A percentile compares a stretch with the other conserved stretches of the same genome.
Conservation (phyloP, 805 yeast species). For the Yarrowia keelungensis region DNA sequence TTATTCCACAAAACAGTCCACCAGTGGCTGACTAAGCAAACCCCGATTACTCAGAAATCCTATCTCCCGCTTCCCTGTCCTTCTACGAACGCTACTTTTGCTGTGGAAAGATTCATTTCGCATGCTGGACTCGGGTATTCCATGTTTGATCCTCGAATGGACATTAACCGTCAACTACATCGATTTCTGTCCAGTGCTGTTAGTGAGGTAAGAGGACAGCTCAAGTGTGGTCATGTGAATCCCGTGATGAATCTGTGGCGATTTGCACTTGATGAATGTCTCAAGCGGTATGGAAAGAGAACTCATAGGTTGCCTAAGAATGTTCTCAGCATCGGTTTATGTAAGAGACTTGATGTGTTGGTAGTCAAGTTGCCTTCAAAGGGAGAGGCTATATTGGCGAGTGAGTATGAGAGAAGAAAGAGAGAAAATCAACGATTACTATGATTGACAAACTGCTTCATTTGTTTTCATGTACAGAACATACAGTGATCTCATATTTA, state of each 20-base stretch:
- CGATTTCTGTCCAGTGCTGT: slow-evolving; percentile 1
- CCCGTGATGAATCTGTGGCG: slow-evolving; percentile 11
- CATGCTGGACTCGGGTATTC: neutral
- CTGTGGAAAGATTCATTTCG: neutral
- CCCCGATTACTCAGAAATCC: neutral
- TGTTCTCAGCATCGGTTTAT: neutral
- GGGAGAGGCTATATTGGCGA: neutral
- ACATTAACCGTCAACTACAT: neutral
- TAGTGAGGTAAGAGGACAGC: neutral
- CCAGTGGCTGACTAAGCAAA: neutral
- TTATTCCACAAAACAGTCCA: slow-evolving; percentile 9
- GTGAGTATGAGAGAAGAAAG: neutral
- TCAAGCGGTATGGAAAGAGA: slow-evolving; percentile 5
- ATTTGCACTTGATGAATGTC: slow-evolving; percentile 4
- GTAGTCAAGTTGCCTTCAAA: neutral
- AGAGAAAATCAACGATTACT: too few species aligned
- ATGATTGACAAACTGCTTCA: too few species aligned
- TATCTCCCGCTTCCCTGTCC: neutral
- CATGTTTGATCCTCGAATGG: neutral
- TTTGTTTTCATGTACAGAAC: too few species aligned
- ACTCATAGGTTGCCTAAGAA: too few species aligned
- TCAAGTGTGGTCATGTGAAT: neutral
- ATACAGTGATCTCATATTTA: too few species aligned
- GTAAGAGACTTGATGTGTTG: slow-evolving; percentile 7
- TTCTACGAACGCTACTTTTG: slow-evolving; percentile 1